Percentiles rank a stretch among this genome's conserved stretches.
Conservation (phyloP, 306 rosid genomes). For the Trifolium fragiferum region DNA sequence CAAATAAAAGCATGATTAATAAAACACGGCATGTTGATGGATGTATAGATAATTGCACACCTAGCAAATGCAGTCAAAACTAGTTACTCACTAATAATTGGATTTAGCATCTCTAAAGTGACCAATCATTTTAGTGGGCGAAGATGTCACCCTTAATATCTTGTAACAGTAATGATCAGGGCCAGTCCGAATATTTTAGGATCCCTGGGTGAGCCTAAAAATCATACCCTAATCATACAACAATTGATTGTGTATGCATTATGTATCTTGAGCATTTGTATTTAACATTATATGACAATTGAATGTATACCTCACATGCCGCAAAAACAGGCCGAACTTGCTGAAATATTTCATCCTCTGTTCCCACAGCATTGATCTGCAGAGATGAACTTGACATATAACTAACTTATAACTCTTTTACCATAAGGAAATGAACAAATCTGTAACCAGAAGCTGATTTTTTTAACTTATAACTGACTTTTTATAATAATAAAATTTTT, state of each 20-base stretch:
- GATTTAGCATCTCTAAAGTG: background rate
- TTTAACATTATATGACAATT: background rate
- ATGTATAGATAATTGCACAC: background rate
- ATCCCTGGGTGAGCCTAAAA: background rate
- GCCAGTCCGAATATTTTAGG: background rate
- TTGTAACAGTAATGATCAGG: background rate
- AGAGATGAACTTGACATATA: constrained; percentile 38
- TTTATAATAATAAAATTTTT: no score
- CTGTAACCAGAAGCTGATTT: constrained; percentile 16
- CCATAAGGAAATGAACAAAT: constrained; percentile 8
- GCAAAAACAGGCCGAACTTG: constrained; percentile 77
- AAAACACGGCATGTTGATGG: constrained; percentile 17
- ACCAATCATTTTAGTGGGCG: background rate
- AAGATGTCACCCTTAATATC: no score
- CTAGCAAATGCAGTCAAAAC: constrained; percentile 5
- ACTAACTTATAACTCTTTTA: constrained; percentile 16
- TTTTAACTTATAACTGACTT: background rate
- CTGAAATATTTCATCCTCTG: constrained; percentile 83
- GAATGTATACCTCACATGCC: constrained; percentile 57
- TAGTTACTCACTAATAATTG: background rate
- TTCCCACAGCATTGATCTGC: constrained; percentile 91
- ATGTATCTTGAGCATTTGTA: constrained; percentile 6
- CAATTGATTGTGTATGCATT: background rate
- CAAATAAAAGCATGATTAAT: background rate
- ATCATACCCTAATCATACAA: background rate